phyloP scores from a whole-genome alignment of 2,329 filamentous ascomycete species.

The Thielaviopsis euricoi region DNA sequence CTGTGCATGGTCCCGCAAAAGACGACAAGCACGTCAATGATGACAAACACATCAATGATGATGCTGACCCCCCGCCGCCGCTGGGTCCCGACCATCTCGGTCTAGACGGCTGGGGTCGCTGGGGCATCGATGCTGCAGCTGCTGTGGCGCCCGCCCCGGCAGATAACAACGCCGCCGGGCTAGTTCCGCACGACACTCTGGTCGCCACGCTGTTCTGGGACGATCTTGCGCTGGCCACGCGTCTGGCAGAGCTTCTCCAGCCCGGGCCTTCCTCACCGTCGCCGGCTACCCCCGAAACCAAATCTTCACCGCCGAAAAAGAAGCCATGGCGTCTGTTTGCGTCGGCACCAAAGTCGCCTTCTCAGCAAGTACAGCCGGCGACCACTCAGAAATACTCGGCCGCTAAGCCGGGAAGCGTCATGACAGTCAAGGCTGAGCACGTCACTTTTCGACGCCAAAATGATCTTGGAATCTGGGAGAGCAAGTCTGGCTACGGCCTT shows the following conservation, averaged over 20 bases:
- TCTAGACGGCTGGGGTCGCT: too few species aligned
- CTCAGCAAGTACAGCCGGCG: conserved; percentile 2
- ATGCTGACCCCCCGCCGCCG: too few species aligned
- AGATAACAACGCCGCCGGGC: too few species aligned
- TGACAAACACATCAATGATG: too few species aligned
- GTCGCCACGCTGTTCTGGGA: conserved; percentile 26
- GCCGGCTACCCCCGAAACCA: too few species aligned
- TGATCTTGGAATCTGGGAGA: conserved; percentile 35
- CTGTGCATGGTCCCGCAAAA: neutral
- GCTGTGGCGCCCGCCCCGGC: too few species aligned
- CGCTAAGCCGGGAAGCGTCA: conserved; percentile 16
- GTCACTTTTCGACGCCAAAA: conserved; percentile 35
- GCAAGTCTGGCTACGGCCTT: conserved; percentile 31
- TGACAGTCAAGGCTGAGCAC: conserved; percentile 28
- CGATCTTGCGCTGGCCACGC: conserved; percentile 28
- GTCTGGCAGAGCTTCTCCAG: conserved; percentile 28
- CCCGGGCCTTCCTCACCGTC: conserved; percentile 16
- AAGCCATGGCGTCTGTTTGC: conserved; percentile 21
- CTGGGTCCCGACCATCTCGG: too few species aligned
- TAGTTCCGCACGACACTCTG: neutral
- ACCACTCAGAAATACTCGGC: neutral
- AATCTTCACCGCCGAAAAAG: too few species aligned
- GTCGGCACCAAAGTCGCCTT: conserved; percentile 11
- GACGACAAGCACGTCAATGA: too few species aligned
- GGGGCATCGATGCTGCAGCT: too few species aligned